Evolutionary conservation across 192 early-diverging fungal genomes (phyloP).

Genomic region (Physocladia obscura): DNA sequence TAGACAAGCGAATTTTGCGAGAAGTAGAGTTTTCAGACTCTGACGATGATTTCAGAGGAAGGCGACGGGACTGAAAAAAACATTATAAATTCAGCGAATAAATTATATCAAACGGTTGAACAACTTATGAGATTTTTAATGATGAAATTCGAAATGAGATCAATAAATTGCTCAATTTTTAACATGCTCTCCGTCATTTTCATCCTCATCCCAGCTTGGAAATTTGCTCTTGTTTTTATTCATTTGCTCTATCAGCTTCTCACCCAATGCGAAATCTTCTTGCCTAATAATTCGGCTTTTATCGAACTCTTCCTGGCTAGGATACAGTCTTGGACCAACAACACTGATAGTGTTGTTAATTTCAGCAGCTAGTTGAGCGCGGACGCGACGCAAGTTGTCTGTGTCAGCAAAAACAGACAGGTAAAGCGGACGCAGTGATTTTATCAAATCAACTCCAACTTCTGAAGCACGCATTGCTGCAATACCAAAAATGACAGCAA

Average conservation of each 20-base stretch:
- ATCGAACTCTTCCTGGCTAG: slow-evolving; percentile 41
- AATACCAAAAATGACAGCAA: slow-evolving; percentile 55
- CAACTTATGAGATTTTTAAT: no score
- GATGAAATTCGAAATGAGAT: no score
- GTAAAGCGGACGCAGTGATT: slow-evolving; percentile 82
- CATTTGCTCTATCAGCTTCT: slow-evolving; percentile 21
- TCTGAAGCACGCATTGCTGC: slow-evolving; percentile 40
- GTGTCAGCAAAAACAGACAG: slow-evolving; percentile 58
- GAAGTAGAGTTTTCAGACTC: slow-evolving; percentile 78
- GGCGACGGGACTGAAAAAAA: slow-evolving; percentile 31
- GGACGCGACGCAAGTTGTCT: slow-evolving; percentile 63
- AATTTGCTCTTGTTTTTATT: slow-evolving; percentile 24
- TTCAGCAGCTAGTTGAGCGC: slow-evolving; percentile 71
- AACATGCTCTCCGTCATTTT: no score
- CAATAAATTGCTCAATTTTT: no score
- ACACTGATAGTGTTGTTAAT: slow-evolving; percentile 83
- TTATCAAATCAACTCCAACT: slow-evolving; percentile 48
- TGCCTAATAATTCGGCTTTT: slow-evolving; percentile 27
- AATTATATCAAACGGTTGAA: no score
- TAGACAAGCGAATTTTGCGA: slow-evolving; percentile 65
- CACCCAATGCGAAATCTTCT: slow-evolving; percentile 18
- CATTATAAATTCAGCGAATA: no score
- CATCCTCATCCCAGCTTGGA: no score
- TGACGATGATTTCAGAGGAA: slow-evolving; percentile 61
- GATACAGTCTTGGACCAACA: slow-evolving; percentile 62